Conservation (phyloP, 2,329 filamentous ascomycete genomes). For the Monosporascus sp. region DNA sequence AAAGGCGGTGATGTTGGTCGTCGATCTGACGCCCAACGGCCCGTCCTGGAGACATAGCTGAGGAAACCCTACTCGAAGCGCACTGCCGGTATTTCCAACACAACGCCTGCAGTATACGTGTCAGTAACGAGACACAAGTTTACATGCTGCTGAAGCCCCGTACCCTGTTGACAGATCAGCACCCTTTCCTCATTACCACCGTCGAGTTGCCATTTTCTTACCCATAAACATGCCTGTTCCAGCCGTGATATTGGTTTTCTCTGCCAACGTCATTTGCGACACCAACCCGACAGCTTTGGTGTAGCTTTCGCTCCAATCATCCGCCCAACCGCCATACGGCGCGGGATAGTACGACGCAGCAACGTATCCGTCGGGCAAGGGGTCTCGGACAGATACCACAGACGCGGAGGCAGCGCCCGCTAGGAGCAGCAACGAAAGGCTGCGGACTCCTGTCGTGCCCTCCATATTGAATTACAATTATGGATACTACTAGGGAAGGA, state of each 20-base stretch:
- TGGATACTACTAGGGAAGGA: not conserved
- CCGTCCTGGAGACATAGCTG: conserved; percentile 69
- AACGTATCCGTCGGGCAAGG: conserved; percentile 31
- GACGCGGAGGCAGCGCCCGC: conserved; percentile 11
- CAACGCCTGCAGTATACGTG: conserved; percentile 46
- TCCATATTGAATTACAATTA: conserved; percentile 22
- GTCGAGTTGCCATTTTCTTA: conserved; percentile 18
- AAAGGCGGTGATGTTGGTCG: conserved; percentile 72
- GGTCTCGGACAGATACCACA: conserved; percentile 19
- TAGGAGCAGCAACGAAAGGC: conserved; percentile 18
- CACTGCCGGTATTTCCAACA: conserved; percentile 72
- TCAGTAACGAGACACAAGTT: conserved; percentile 2
- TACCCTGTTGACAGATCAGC: conserved; percentile 14
- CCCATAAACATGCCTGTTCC: conserved; percentile 71
- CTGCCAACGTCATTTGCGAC: conserved; percentile 70
- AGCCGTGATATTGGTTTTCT: conserved; percentile 73
- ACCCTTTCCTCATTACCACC: not conserved
- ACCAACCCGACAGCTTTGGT: conserved; percentile 64
- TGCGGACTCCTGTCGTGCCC: conserved; percentile 18
- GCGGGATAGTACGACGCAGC: conserved; percentile 66
- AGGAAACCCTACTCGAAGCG: conserved; percentile 64
- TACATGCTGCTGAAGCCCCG: not conserved
- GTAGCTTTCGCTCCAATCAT: conserved; percentile 66
- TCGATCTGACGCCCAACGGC: conserved; percentile 65
- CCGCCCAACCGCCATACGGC: conserved; percentile 66